Conservation (phyloP, 2,329 filamentous ascomycete genomes). For the Neurospora crassa region DNA sequence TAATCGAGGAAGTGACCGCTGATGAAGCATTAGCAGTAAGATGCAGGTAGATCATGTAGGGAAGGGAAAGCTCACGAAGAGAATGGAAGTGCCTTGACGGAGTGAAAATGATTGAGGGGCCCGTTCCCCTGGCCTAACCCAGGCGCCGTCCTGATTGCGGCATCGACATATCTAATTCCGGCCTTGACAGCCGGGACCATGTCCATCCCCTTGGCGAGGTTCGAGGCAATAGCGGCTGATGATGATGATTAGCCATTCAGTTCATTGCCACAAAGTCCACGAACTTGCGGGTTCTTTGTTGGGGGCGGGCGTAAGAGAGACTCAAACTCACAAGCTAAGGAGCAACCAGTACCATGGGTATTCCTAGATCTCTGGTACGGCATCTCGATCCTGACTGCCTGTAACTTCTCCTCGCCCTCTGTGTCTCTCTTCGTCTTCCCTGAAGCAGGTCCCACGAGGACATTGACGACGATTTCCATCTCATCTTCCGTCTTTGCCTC, state of each 20-base stretch:
- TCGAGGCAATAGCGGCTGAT: constrained; percentile 64
- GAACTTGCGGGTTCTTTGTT: background rate
- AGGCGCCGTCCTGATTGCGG: constrained; percentile 56
- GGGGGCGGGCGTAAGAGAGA: background rate
- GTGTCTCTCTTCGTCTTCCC: constrained; percentile 30
- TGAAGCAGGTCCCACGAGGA: constrained; percentile 51
- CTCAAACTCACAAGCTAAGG: constrained; percentile 63
- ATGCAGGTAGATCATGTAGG: background rate
- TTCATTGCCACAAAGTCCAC: background rate
- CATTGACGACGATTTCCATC: constrained; percentile 61
- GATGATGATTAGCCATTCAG: background rate
- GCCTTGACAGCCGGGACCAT: constrained; percentile 52
- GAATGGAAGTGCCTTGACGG: constrained; percentile 58
- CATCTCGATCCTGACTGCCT: constrained; percentile 50
- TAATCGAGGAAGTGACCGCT: constrained; percentile 79
- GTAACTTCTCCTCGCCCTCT: constrained; percentile 1
- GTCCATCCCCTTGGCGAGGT: constrained; percentile 50
- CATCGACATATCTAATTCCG: constrained; percentile 64
- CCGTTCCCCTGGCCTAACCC: constrained; percentile 58
- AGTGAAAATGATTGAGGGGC: constrained; percentile 73
- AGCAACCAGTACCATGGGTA: constrained; percentile 93
- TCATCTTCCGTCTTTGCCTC: constrained; percentile 51
- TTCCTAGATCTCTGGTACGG: constrained; percentile 64
- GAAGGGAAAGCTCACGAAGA: constrained; percentile 38
- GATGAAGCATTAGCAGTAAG: background rate